phyloP scores from a whole-genome alignment of 495 filamentous ascomycete species.

The Usnea hakonensis region DNA sequence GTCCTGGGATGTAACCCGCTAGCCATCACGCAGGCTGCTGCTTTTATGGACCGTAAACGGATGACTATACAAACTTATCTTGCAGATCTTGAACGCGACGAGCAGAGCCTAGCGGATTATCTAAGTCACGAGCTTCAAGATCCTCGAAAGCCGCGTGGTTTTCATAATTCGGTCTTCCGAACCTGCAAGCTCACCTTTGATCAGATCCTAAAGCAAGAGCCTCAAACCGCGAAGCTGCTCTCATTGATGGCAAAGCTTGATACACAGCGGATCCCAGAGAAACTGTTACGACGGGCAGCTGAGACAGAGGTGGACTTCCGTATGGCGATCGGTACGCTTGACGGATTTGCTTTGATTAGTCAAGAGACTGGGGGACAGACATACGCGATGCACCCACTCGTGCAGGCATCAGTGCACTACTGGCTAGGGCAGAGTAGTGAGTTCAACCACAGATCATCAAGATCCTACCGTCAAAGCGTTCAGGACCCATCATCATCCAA shows the following conservation, averaged over 20 bases:
- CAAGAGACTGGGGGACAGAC: not conserved
- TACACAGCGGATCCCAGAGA: not conserved
- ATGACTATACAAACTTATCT: not conserved
- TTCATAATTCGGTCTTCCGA: not conserved
- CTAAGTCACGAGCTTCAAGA: slow-evolving; percentile 4
- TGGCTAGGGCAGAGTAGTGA: slow-evolving; percentile 2
- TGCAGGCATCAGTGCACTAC: slow-evolving; percentile 1
- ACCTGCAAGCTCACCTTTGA: not conserved
- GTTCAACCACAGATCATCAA: no score
- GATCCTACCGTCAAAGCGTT: no score
- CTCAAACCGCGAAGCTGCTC: not conserved
- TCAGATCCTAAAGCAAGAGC: not conserved
- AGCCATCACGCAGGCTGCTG: not conserved
- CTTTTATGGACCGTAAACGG: not conserved
- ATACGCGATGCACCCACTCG: slow-evolving; percentile 1
- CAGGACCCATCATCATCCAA: no score
- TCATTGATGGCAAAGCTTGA: not conserved
- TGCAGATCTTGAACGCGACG: not conserved
- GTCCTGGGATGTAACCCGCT: not conserved
- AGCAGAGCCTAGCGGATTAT: not conserved
- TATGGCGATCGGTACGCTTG: not conserved
- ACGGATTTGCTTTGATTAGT: not conserved
- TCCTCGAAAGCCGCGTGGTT: not conserved
- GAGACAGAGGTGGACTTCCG: not conserved
- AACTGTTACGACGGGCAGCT: not conserved